Evolutionary conservation across 257 asterid species (phyloP), one percentile per base, ranked within the genome.

Genomic region (Solanum dulcamara): DNA sequence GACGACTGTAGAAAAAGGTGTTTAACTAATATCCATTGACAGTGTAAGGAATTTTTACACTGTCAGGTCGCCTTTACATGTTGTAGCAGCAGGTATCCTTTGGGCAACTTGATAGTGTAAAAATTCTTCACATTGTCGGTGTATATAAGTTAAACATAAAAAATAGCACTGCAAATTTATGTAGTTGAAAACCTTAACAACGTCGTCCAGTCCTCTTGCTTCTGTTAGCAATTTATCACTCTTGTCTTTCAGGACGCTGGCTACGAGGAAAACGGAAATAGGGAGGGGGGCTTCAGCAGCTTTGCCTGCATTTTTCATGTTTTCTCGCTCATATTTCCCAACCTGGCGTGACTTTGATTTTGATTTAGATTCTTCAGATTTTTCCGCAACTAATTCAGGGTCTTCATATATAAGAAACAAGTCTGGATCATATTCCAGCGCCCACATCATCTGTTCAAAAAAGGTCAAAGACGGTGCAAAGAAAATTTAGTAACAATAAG

Each of bases 401-500:
- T 92, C 97, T 89, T 96, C 96, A 35, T 94, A 93, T 71, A 83
- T 8, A 70, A 84, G 10, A 84, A 89, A 96, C 79, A 92, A 75
- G 85, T 92, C 94, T 1, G 99, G 98, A 40, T 96, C 96, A 80
- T 93, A 96, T 88, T 96, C 99, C 72, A 96, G 91, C 26, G 98
- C 99, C 99, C 99, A 96, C 99, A 96, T 96, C 98, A 96, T 94
- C 99, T 96, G 91, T 84, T 62, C 38, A 22, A 68, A 71, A 67
- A 37, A 80, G 50, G 24, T 30, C 83, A 85, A 85, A 85, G 67
- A 37, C 83, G 7, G 60, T 88, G 68, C 10, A 38, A 60, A 48
- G 77, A 68, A 66, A 30, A 67, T 85, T 44, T 20, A 83, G 79
- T 42, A 15, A 62, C 46, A 77, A 33, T 28, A 38, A 30, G 62